Base-by-base conservation (phyloP, 116 monocot species). In the Trichopus zeylanicus region DNA sequence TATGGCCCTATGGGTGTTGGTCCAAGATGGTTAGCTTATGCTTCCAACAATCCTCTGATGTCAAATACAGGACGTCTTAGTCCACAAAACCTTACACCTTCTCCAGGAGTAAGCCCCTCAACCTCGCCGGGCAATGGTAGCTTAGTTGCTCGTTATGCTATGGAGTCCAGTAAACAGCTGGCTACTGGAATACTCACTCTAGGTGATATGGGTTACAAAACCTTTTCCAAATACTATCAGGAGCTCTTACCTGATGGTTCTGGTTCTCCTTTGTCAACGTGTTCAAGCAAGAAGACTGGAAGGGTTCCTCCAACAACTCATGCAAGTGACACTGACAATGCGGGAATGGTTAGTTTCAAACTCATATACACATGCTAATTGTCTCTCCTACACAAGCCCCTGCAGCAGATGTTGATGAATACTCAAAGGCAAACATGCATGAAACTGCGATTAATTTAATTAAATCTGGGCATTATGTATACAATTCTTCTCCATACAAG, bases 151-250 rank as follows among this genome's bases (percentile, higher is more conserved):
- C 78, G 97, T 48, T 98, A 98, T 80, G 98, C 98, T 26, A 85
- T 98, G 88, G 98, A 98, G 61, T 91, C 92, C 8, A 98, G 88
- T 52, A 98, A 98, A 66, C 92, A 91, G n/a, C 63, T 98, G 38
- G 98, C 98, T 66, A 73, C 85, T 75, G 97, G 97, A 56, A 78
- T 97, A 48, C 71, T 97, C 56, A 87, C 84, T 72, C 74, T 97
- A 26, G 84, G 97, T 57, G 97, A 97, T 39, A 91, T 87, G 84
- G 88, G 97, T 48, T 97, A 97, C 52, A 97, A 88, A 67, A 91
- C 91, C 9, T 51, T 97, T 26, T 84, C 87, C 22, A 97, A 87
- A 71, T 97, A 97, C 65, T 97, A 70, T 59, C 87, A 91, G 19
- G 97, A 97, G 55, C 66, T 81, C 57, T 26, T 82, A 51, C 91